Percentiles rank a stretch among this genome's conserved stretches.
phyloP scores from a whole-genome alignment of 768 basidiomycete species.

The Xerocomus potaroensis region DNA sequence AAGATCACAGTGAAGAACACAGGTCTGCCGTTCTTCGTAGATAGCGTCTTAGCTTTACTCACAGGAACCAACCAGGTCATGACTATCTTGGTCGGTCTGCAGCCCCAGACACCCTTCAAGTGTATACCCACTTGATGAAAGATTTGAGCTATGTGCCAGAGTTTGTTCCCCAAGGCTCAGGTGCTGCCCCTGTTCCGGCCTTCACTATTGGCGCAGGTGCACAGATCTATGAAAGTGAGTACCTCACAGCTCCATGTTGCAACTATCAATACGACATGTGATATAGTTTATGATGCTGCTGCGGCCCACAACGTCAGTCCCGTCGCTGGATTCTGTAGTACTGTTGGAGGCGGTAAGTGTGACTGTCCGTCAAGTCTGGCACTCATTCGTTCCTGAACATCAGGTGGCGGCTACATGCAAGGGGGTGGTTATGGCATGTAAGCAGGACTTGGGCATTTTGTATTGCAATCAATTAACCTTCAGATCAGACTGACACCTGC shows the following conservation, averaged over 20 bases:
- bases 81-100: conserved; percentile 22
- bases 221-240: conserved; percentile 13
- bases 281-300: conserved; percentile 17
- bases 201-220: conserved; percentile 19
- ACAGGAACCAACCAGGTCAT: conserved; percentile 12
- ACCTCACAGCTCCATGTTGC: neutral
- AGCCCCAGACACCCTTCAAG: conserved; percentile 22
- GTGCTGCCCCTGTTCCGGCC: conserved; percentile 12
- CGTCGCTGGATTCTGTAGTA: conserved; percentile 17
- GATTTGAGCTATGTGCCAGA: conserved; percentile 10
- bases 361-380: too few species aligned
- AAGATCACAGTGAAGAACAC: conserved; percentile 24
- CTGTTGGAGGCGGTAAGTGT: conserved; percentile 16
- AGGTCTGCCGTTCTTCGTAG: too few species aligned
- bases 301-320: conserved; percentile 12
- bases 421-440: conserved; percentile 45
- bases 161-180: conserved; percentile 19
- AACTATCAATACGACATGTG: neutral
- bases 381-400: neutral
- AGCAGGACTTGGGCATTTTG: neutral
- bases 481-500: conserved; percentile 29
- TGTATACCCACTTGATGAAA: conserved; percentile 16
- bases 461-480: neutral
- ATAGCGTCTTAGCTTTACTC: neutral
- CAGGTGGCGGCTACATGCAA: conserved; percentile 46